A percentile compares a stretch with the other conserved stretches of the same genome.
phyloP scores from a whole-genome alignment of 768 basidiomycete species.

The Bullera alba region DNA sequence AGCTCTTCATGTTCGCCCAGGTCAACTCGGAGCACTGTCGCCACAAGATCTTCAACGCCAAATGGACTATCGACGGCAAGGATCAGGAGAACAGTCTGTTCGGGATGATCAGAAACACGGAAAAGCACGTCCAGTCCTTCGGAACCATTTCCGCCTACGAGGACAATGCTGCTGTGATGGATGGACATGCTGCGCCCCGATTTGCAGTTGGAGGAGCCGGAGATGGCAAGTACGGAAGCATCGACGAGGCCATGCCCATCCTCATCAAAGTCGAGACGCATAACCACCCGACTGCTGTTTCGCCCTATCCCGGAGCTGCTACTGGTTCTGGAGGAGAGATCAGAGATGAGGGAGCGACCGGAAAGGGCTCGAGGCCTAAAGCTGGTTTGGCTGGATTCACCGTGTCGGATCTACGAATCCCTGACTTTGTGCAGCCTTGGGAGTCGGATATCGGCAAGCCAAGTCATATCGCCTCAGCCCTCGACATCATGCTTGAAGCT shows the following conservation, averaged over 20 bases:
- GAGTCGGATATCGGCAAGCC: constrained; percentile 90
- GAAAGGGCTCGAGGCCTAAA: constrained; percentile 90
- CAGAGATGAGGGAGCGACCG: constrained; percentile 93
- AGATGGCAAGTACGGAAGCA: constrained; percentile 53
- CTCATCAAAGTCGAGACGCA: constrained; percentile 98
- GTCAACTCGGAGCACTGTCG: constrained; percentile 99
- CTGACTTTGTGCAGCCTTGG: constrained; percentile 88
- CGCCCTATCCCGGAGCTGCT: constrained; percentile 96
- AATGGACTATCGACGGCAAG: constrained; percentile 79
- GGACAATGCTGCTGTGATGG: constrained; percentile 92
- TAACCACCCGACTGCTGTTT: constrained; percentile 97
- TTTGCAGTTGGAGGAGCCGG: constrained; percentile 54
- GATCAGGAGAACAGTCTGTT: constrained; percentile 69
- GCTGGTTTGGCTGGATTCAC: constrained; percentile 90
- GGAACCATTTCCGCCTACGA: constrained; percentile 95
- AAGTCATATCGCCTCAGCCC: constrained; percentile 77
- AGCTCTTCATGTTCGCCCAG: constrained; percentile 99
- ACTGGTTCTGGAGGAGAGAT: constrained; percentile 99
- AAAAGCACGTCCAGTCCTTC: constrained; percentile 57
- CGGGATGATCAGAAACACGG: constrained; percentile 95
- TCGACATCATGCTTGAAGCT: constrained; percentile 96
- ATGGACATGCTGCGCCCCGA: constrained; percentile 65
- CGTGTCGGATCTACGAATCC: constrained; percentile 86
- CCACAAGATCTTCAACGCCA: constrained; percentile 98
- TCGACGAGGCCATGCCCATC: constrained; percentile 70